Base-by-base conservation (phyloP, 2,329 filamentous ascomycete genomes). In the Septoria linicola region DNA sequence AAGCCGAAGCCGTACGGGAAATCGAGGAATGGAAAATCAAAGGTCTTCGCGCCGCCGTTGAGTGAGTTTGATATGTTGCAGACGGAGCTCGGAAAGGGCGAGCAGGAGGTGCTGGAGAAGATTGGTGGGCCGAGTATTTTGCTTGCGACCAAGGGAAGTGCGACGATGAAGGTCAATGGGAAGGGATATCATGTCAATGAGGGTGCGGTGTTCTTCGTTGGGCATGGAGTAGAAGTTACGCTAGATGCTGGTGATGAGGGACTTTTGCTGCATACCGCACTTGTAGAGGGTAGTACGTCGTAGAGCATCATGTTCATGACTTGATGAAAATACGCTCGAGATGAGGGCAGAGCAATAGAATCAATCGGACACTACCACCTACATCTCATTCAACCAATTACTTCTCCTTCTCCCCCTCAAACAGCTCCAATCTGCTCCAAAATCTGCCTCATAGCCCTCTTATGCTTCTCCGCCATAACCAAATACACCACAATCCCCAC, bases 21-120 rank as follows among this genome's bases (percentile, higher is more conserved):
- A 54, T 78, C 82, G 41, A 71, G 72, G 54, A 74, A 77, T 35
- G 83, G 83, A 0, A 83, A 80, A 67, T 87, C 84, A 1, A 73
- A 76, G 42, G 70, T 83, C 1, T 88, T 87, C 63, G 75, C 73
- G 8, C 85, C 86, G 4, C 84, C 84, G 0, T 77, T 88, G 68
- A 82, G 80, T 60, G 87, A 90, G 68, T 90, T 91, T 63, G 80
- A 83, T 59, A 80, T 90, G 71, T 69, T 89, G 8, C 74, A 77
- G 41, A 82, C 79, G 1, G 75, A 76, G 16, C 62, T 90, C n/a
- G 67, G 65, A 2, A 67, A 68, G 0, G 80, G 78, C 0, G 82
- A 87, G 60, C 77, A 69, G 31, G 86, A 90, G 59, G 73, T 70
- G 4, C 70, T 87, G 13, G 70, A 68, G 37, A 70, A 73, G 1